Evolutionary conservation across 306 rosid genomes (phyloP), one percentile per base, ranked within the genome.

Genomic region (Lathyrus tuberosus): DNA sequence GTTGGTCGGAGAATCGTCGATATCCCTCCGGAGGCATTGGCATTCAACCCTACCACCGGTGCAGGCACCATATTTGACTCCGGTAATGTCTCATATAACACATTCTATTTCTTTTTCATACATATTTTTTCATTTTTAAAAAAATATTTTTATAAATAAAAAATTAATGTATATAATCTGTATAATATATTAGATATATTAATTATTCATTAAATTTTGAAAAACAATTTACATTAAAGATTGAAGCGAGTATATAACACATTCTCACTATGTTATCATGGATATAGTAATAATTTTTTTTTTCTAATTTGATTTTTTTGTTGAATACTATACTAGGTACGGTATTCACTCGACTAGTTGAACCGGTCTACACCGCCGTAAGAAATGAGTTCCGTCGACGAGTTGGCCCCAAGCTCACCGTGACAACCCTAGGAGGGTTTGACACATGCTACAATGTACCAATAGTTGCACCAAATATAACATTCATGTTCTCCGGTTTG

Each of bases 1-100:
- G 99, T 95, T 49, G 99, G 99, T 16, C 59, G 91, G 72, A 75
- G 22, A 79, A 22, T 81, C n/a, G 97, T 95, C 0, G 85, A 90
- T 22, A 85, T 95, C 53, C 99, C 99, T 3, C 91, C 95, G 0
- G 62, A 56, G 0, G 97, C 95, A 1, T 54, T 95, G 71, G 95
- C 96, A 0, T 91, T 91, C 82, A 82, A 95, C 72, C 84, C 97
- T 5, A 70, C 74, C 48, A 91, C 99, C 11, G 97, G 99, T 2
- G 80, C 95, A 1, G 99, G 99, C 17, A 95, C 97, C 47, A 65
- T 95, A 65, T 75, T 95, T 8, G 99, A 95, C 70, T 95, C 99
- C 0, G 98, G 98, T 93, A 86, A 65, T 17, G 0, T 70, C 73
- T 41, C 1, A 0, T 6, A 49, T 44, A 12, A 17, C 47, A 51